phyloP scores from a whole-genome alignment of 345 rosid genomes.

The Sonneratia caseolaris region DNA sequence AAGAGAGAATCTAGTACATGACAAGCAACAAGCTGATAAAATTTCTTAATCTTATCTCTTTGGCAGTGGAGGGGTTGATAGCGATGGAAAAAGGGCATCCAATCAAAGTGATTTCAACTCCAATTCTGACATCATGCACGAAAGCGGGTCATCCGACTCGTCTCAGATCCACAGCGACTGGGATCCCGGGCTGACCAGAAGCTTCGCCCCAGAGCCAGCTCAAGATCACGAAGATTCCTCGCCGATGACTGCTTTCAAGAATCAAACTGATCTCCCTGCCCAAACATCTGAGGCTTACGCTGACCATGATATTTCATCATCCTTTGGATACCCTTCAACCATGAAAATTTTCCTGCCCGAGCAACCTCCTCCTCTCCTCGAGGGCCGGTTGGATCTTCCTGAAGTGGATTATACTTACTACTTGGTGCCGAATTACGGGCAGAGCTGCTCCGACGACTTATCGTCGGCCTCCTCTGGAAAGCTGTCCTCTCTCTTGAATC shows the following conservation, averaged over 20 bases:
- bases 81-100: neutral
- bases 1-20: neutral
- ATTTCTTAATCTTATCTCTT: constrained; percentile 1
- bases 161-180: constrained; percentile 1
- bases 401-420: constrained; percentile 23
- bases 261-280: neutral
- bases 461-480: constrained; percentile 39
- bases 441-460: constrained; percentile 13
- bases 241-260: neutral
- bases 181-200: neutral
- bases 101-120: neutral
- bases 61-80: constrained; percentile 1
- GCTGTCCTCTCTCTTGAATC: constrained; percentile 24
- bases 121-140: neutral
- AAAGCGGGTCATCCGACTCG: neutral
- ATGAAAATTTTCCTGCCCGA: constrained; percentile 30
- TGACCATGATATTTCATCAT: constrained; percentile 4
- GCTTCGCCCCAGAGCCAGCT: neutral
- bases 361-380: constrained; percentile 24
- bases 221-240: constrained; percentile 1
- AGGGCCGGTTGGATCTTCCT: constrained; percentile 14
- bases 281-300: neutral
- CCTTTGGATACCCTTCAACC: constrained; percentile 25
- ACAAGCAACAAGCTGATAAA: constrained; percentile 5
- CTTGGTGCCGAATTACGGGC: constrained; percentile 3